Percentiles rank a stretch among this genome's conserved stretches.
These are phyloP conservation scores for Pleodorina starrii DNA, from an alignment of 139 green algal species.

Conservation along the genomic window DNA sequence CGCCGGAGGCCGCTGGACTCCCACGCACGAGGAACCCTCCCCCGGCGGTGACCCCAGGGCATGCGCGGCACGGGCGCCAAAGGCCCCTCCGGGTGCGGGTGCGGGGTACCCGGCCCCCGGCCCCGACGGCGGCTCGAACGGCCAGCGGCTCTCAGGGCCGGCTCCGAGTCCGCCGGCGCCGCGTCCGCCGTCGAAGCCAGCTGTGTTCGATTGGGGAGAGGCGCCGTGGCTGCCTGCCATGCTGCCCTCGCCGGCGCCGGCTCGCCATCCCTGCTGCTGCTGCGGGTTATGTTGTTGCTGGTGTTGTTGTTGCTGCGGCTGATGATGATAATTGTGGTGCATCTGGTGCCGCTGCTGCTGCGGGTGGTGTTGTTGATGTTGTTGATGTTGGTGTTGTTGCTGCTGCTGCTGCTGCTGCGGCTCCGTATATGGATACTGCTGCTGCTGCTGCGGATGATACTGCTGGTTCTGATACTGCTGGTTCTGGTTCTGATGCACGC, in stretches of 20 bases:
- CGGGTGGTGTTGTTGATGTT: background rate
- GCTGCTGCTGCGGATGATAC: background rate
- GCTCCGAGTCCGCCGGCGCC: background rate
- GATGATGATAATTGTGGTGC: conserved; percentile 12
- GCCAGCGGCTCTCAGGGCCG: too few relatives aligned
- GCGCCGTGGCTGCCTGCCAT: background rate
- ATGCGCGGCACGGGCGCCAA: too few relatives aligned
- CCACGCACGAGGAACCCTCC: background rate
- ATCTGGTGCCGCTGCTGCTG: conserved; percentile 17
- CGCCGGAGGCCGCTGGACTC: background rate
- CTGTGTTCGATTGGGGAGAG: too few relatives aligned
- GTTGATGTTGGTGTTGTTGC: background rate
- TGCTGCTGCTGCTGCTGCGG: background rate
- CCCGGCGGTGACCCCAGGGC: too few relatives aligned
- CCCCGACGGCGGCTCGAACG: background rate
- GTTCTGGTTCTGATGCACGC: background rate
- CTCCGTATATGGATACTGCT: background rate
- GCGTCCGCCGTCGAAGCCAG: too few relatives aligned
- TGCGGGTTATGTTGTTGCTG: background rate
- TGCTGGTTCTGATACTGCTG: background rate
- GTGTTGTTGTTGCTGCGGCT: background rate
- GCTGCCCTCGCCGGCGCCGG: background rate
- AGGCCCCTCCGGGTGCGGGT: too few relatives aligned
- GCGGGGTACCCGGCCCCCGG: too few relatives aligned
- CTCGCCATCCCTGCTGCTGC: background rate